Evolutionary conservation across 2,329 filamentous ascomycete species (phyloP), one percentile per base, ranked within the genome.

Genomic region (Aspergillus ruber): DNA sequence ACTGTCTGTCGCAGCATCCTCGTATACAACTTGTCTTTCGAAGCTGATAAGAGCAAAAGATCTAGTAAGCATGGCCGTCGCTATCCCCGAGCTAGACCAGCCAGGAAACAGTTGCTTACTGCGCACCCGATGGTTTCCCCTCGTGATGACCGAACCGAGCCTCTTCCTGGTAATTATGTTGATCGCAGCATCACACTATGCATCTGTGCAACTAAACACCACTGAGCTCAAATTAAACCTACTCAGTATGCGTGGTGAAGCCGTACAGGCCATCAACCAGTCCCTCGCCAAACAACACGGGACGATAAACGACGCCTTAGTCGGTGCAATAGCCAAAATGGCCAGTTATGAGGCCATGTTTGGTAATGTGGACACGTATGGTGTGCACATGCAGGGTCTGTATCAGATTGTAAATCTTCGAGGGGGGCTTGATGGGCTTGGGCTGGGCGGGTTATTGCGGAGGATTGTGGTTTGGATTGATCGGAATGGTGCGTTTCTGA

Each of bases 311-410:
- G 74, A 77, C 53, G 68, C 68, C 12, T 50, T 76, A 27, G 68
- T 78, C 44, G 72, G 70, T 7, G 74, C 75, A 2, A 73, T 76
- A 3, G 73, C 72, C 29, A 74, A 75, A 51, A 74, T 79, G 74
- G 75, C 74, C 8, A 72, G 70, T 50, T 78, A 75, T 56, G 76
- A 79, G 54, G 74, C 74, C n/a, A 71, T 77, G 50, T 76, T 72
- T 52, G 74, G 75, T 18, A 65, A 68, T 17, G 54, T 65, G 17
- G 56, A 63, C 3, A 64, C 67, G 12, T 78, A 73, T 49, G 59
- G 66, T 44, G 68, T 70, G 3, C 75, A 79, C 61, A 78, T 78
- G 74, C 60, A 61, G 1, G 75, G 70, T 3, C 60, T 78, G 21
- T 51, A 57, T 33, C 61, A 65, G 15, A 72, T 76, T 60, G 61